Evolutionary conservation across 164 flowering plant species (phyloP).

Genomic region (Paratinospora sagittata): DNA sequence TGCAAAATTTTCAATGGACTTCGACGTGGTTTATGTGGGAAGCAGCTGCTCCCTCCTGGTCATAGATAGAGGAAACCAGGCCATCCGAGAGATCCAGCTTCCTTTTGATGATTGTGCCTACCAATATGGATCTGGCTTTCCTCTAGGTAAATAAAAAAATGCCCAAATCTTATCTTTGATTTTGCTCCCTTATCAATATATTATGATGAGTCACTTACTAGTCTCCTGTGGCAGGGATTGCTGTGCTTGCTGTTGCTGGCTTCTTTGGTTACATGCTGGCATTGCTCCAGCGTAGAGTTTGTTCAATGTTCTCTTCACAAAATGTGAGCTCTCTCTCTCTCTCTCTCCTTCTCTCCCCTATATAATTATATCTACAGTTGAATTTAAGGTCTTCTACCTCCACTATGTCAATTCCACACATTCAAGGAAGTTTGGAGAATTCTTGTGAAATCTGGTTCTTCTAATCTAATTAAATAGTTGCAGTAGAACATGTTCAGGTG

Average conservation of each 20-base stretch:
- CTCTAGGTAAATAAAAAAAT: conserved; percentile 53
- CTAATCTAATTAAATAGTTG: too few relatives aligned
- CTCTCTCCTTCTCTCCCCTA: neutral
- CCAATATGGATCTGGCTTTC: conserved; percentile 78
- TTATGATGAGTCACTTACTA: neutral
- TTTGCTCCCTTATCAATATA: neutral
- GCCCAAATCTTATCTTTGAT: neutral
- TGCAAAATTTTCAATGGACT: conserved; percentile 87
- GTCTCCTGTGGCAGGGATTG: conserved; percentile 52
- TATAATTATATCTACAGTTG: conserved; percentile 1
- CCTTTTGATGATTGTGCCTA: conserved; percentile 90
- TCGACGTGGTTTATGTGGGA: conserved; percentile 86
- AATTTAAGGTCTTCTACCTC: neutral
- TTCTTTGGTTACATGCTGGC: conserved; percentile 94
- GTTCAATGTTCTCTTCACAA: conserved; percentile 52
- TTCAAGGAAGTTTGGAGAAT: neutral
- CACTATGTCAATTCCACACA: neutral
- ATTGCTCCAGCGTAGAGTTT: conserved; percentile 72
- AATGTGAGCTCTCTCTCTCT: conserved; percentile 43
- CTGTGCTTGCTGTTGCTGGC: conserved; percentile 76
- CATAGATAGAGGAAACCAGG: conserved; percentile 84
- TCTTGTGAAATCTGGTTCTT: neutral
- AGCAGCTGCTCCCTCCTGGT: conserved; percentile 96
- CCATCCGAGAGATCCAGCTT: conserved; percentile 91
- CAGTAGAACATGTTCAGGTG: neutral